These are phyloP conservation scores for Cladosporium sp. DNA, from an alignment of 2,329 filamentous ascomycete genomes.

Conservation along the genomic window DNA sequence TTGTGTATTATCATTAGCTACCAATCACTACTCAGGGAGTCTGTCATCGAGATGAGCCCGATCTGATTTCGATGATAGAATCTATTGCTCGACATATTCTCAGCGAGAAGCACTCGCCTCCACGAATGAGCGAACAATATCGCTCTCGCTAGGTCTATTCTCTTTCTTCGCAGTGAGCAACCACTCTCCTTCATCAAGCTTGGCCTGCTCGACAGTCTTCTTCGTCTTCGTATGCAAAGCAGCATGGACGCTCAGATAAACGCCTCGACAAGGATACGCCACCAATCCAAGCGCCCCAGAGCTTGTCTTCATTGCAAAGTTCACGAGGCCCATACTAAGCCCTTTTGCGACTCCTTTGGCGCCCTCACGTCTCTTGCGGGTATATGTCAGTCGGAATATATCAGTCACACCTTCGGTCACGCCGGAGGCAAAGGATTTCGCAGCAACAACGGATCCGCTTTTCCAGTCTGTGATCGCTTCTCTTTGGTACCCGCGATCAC, in stretches of 20 bases:
- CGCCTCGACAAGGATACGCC: slow-evolving; percentile 12
- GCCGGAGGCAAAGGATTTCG: slow-evolving; percentile 8
- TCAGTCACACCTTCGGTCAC: slow-evolving; percentile 4
- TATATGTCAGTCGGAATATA: slow-evolving; percentile 4
- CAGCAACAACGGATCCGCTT: slow-evolving; percentile 48
- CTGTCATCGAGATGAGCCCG: no score
- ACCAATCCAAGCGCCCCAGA: slow-evolving; percentile 8
- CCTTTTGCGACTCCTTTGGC: slow-evolving; percentile 12
- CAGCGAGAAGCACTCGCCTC: no score
- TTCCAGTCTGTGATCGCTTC: slow-evolving; percentile 74
- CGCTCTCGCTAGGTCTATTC: no score
- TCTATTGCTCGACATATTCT: no score
- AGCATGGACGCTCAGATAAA: slow-evolving; percentile 8
- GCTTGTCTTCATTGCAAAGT: slow-evolving; percentile 10
- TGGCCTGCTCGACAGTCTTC: neutral
- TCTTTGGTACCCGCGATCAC: slow-evolving; percentile 71
- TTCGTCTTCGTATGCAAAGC: neutral
- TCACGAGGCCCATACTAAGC: slow-evolving; percentile 1
- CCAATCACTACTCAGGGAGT: no score
- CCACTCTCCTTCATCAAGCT: neutral
- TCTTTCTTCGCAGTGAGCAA: no score
- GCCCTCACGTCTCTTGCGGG: slow-evolving; percentile 6
- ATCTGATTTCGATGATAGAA: no score
- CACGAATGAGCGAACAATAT: no score
- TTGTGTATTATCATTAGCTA: no score